Conservation (phyloP, 2,329 filamentous ascomycete genomes). For the Nakataea oryzae region DNA sequence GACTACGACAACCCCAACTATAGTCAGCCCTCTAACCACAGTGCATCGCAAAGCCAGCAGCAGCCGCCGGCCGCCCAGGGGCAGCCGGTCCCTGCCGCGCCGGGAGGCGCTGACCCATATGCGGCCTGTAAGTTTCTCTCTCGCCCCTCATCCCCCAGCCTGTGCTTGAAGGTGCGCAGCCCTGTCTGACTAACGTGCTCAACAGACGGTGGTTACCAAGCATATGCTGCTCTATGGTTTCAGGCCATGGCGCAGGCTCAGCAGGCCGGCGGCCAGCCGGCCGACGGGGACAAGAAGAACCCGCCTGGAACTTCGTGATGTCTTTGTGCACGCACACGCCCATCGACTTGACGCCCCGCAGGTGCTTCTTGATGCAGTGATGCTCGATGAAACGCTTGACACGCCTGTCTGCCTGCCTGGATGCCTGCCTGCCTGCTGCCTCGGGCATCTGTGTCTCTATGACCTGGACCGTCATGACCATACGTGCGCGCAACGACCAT, state of each 20-base stretch:
- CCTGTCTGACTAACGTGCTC: constrained; percentile 13
- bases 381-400: neutral
- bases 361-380: constrained; percentile 2
- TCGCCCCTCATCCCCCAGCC: neutral
- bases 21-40: constrained; percentile 39
- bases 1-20: constrained; percentile 46
- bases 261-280: constrained; percentile 9
- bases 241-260: constrained; percentile 43
- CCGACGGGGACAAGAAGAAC: constrained; percentile 1
- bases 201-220: constrained; percentile 68
- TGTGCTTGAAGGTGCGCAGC: neutral
- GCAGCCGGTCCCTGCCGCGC: constrained; percentile 28
- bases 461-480: neutral
- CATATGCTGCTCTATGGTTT: constrained; percentile 74
- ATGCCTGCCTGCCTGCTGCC: neutral
- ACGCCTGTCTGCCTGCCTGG: neutral
- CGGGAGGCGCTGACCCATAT: constrained; percentile 55
- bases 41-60: constrained; percentile 28
- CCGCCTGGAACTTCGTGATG: constrained; percentile 1
- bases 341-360: constrained; percentile 1
- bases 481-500: neutral
- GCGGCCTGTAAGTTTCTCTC: constrained; percentile 54
- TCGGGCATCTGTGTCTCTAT: neutral
- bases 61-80: constrained; percentile 25
- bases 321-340: neutral